Evolutionary conservation across 345 rosid species (phyloP), one percentile per base, ranked within the genome.

Genomic region (Streptanthus diversifolius): DNA sequence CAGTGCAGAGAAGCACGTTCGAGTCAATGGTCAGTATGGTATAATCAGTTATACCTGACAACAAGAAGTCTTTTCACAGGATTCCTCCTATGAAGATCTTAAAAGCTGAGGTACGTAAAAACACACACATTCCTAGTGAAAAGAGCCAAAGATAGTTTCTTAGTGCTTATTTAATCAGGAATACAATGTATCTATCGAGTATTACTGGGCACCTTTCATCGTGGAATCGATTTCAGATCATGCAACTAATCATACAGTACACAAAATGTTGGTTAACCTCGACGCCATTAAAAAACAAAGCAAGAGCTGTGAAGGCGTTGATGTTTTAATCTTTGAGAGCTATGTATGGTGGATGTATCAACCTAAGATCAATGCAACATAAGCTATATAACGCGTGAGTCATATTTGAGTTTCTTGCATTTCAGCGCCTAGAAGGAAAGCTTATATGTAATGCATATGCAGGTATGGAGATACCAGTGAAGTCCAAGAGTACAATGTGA

Each of bases 271-370:
- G 36, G 97, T 95, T 15, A 86, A 70, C 79, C 97, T 95, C 0
- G 93, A 91, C 59, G 84, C 96, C 27, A 84, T 95, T 29, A 82
- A 86, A 55, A 89, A 85, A 80, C 97, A 91, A 79, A 91, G 95
- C 51, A 84, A 83, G 74, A 79, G 79, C 66, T 95, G 95, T 96
- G 74, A 82, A 66, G 90, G 85, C 13, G 95, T 85, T 8, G 91
- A 91, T 74, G 32, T 91, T 17, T 68, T 93, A 29, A 84, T 93
- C 43, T 93, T 91, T 33, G 95, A 93, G 78, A 89, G 97, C 82
- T 91, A 93, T 25, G 89, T 91, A 0, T 93, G 97, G 99, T 93
- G 99, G 99, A 91, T 93, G 99, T 75, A 85, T 84, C 86, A 78
- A 49, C 96, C 97, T 32, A 69, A 69, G 49, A 88, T 91, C 76